A percentile compares a stretch with the other conserved stretches of the same genome.
phyloP scores from a whole-genome alignment of 169 alveolate genomes.

The Plasmodium coatneyi region DNA sequence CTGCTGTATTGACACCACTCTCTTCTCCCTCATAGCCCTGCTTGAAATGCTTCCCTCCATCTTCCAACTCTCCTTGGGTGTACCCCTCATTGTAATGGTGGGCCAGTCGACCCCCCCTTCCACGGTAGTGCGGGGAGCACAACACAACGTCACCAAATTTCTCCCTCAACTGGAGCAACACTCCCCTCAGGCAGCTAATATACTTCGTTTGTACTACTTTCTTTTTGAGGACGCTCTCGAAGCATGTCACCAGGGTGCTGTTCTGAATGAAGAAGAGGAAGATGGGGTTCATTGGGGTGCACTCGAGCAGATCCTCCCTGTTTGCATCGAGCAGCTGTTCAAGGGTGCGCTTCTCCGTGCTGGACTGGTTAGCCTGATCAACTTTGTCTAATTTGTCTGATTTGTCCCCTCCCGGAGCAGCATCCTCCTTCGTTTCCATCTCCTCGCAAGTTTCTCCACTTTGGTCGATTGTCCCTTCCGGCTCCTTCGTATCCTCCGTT shows the following conservation, averaged over 20 bases:
- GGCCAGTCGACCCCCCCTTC: neutral
- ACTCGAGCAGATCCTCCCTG: neutral
- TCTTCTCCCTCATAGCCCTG: neutral
- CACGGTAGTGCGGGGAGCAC: neutral
- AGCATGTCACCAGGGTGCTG: constrained; percentile 13
- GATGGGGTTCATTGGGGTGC: neutral
- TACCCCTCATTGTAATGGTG: neutral
- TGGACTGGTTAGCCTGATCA: neutral
- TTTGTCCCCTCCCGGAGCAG: neutral
- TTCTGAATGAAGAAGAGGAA: neutral
- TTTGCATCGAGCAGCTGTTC: neutral
- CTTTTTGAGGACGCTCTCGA: constrained; percentile 17
- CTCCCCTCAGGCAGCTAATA: neutral
- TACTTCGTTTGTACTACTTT: constrained; percentile 14
- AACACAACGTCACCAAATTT: neutral
- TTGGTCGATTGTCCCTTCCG: neutral
- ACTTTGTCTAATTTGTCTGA: neutral
- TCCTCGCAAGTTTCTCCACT: neutral
- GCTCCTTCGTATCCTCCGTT: neutral
- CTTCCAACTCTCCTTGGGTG: neutral
- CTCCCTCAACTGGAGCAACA: neutral
- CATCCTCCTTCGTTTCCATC: neutral
- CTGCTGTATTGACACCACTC: neutral
- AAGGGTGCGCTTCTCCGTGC: neutral
- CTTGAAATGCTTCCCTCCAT: neutral